Conservation (phyloP, 176 grass and related monocot genomes). For the Oryza meridionalis region DNA sequence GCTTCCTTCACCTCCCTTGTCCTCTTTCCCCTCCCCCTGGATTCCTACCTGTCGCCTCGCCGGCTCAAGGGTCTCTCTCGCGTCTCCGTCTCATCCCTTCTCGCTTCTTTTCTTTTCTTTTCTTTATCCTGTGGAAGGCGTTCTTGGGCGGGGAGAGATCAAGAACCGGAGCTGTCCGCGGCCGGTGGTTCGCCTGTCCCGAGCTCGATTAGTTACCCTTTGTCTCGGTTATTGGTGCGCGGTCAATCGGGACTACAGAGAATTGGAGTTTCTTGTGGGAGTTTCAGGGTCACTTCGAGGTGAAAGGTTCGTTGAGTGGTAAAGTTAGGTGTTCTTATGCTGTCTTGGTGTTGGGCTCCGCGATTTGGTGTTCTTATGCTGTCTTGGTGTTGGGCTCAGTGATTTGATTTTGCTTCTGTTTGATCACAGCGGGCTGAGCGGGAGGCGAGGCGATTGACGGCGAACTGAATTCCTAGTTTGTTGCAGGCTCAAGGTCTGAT, state of each 20-base stretch:
- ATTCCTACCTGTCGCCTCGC: constrained; percentile 40
- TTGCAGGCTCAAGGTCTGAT: neutral
- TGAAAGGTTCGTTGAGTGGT: constrained; percentile 3
- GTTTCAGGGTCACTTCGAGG: constrained; percentile 20
- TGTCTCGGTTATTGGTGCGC: neutral
- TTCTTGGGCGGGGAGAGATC: neutral
- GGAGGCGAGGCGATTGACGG: neutral
- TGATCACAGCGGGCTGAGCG: neutral
- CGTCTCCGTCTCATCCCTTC: constrained; percentile 12
- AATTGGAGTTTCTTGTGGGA: neutral
- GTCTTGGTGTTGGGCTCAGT: neutral
- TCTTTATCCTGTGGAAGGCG: constrained; percentile 33
- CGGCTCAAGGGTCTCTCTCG: constrained; percentile 21
- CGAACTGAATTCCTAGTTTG: constrained; percentile 10
- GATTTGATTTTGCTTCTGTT: neutral
- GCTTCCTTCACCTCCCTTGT: constrained; percentile 48
- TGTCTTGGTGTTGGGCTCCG: neutral
- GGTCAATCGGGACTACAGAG: neutral
- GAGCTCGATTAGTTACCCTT: constrained; percentile 3
- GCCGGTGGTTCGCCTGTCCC: constrained; percentile 32
- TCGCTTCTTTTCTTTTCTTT: neutral
- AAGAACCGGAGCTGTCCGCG: neutral
- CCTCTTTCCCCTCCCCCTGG: constrained; percentile 39
- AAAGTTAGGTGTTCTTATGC: neutral
- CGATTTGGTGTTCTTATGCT: neutral